phyloP scores from a whole-genome alignment of 192 early-diverging fungal species.

The Diversispora eburnea region DNA sequence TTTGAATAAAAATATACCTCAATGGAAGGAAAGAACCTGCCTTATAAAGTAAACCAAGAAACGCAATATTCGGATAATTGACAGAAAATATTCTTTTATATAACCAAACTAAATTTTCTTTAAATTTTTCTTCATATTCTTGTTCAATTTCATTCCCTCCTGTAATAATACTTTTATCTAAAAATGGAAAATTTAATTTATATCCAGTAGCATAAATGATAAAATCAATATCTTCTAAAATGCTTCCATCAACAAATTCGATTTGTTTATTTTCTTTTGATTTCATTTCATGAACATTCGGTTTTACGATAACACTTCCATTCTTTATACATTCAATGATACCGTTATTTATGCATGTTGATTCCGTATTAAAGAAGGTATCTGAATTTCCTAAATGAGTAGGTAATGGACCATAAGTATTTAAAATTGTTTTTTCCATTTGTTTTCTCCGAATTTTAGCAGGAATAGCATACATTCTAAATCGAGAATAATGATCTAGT shows the following conservation, averaged over 20 bases:
- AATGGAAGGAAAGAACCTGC: slow-evolving; percentile 54
- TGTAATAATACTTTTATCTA: slow-evolving; percentile 43
- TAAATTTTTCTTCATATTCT: slow-evolving; percentile 31
- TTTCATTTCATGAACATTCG: slow-evolving; percentile 44
- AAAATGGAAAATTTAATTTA: slow-evolving; percentile 46
- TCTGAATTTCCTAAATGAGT: slow-evolving; percentile 42
- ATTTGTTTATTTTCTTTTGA: slow-evolving; percentile 33
- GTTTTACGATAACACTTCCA: slow-evolving; percentile 47
- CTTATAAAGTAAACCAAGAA: slow-evolving; percentile 53
- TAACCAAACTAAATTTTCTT: slow-evolving; percentile 46
- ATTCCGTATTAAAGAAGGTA: slow-evolving; percentile 36
- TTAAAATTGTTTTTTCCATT: slow-evolving; percentile 28
- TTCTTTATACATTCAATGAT: slow-evolving; percentile 46
- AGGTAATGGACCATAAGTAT: slow-evolving; percentile 37
- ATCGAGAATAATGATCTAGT: not conserved
- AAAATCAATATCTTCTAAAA: slow-evolving; percentile 48
- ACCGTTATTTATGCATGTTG: slow-evolving; percentile 44
- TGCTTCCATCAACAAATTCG: slow-evolving; percentile 54
- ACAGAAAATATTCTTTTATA: slow-evolving; percentile 58
- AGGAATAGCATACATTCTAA: not conserved
- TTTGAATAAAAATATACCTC: not conserved
- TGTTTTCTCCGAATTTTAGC: not conserved
- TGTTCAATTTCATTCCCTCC: slow-evolving; percentile 37
- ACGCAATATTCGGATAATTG: slow-evolving; percentile 50
- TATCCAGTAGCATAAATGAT: slow-evolving; percentile 66